Conservation (phyloP, 768 basidiomycete genomes). For the Boletus coccyginus region DNA sequence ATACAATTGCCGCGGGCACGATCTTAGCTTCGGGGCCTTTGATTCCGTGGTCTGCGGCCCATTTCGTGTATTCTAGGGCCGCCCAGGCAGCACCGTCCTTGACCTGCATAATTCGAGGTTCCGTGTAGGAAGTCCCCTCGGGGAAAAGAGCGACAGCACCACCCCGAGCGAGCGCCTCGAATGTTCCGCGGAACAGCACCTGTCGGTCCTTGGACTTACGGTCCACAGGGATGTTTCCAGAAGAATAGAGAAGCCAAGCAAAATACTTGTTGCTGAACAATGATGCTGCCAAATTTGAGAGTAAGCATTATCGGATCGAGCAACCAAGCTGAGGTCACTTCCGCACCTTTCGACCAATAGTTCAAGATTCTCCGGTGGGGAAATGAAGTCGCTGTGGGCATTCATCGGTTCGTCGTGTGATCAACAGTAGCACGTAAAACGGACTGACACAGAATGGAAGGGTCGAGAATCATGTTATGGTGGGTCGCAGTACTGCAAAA, state of each 20-base stretch:
- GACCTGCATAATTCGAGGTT: slow-evolving; percentile 88
- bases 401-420: slow-evolving; percentile 17
- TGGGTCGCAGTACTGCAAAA: slow-evolving; percentile 72
- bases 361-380: slow-evolving; percentile 81
- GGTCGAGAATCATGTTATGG: slow-evolving; percentile 96
- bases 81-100: slow-evolving; percentile 96
- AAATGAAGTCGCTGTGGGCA: slow-evolving; percentile 66
- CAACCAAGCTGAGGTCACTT: slow-evolving; percentile 9
- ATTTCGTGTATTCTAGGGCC: slow-evolving; percentile 87
- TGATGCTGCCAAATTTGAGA: slow-evolving; percentile 45
- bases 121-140: slow-evolving; percentile 91
- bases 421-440: slow-evolving; percentile 12
- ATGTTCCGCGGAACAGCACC: slow-evolving; percentile 82
- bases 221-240: slow-evolving; percentile 98
- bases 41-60: slow-evolving; percentile 58
- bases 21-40: slow-evolving; percentile 50
- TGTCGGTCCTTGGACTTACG: slow-evolving; percentile 92
- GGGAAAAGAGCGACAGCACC: slow-evolving; percentile 91
- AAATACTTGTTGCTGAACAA: slow-evolving; percentile 80
- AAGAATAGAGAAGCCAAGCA: slow-evolving; percentile 72
- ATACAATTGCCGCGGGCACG: slow-evolving; percentile 86
- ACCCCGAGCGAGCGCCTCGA: slow-evolving; percentile 78
- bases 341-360: slow-evolving; percentile 89
- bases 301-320: slow-evolving; percentile 9
- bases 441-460: slow-evolving; percentile 71